phyloP scores from a whole-genome alignment of 257 asterid genomes.

The Penstemon davidsonii region DNA sequence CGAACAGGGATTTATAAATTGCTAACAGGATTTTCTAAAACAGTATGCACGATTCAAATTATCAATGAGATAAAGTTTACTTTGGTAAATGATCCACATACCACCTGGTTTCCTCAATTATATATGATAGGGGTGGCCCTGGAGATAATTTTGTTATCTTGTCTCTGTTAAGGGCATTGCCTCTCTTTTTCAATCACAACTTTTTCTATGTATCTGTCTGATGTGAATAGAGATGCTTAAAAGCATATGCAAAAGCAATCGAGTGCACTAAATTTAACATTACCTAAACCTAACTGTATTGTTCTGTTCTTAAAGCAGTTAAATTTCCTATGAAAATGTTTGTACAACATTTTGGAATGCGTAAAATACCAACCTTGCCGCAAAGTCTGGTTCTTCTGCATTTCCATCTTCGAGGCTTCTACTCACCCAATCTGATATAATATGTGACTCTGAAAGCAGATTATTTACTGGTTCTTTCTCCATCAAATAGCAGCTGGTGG shows the following conservation, averaged over 20 bases:
- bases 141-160: background rate
- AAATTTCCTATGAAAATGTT: conserved; percentile 1
- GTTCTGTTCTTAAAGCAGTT: conserved; percentile 11
- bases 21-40: conserved; percentile 13
- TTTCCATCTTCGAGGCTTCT: conserved; percentile 43
- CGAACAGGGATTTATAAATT: background rate
- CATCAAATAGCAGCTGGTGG: conserved; percentile 32
- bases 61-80: conserved; percentile 16
- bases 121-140: background rate
- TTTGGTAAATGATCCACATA: conserved; percentile 17
- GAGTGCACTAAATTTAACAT: conserved; percentile 9
- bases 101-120: conserved; percentile 16
- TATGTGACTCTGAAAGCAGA: conserved; percentile 78
- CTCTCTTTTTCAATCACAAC: background rate
- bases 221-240: background rate
- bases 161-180: background rate
- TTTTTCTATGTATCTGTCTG: background rate
- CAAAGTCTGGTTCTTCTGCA: conserved; percentile 78
- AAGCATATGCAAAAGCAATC: background rate
- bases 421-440: conserved; percentile 89
- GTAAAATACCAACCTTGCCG: conserved; percentile 70
- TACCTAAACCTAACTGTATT: conserved; percentile 9
- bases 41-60: conserved; percentile 1
- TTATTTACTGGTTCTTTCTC: conserved; percentile 55
- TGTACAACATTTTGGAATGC: conserved; percentile 12